These are phyloP conservation scores for Termitomyces sp. DNA, from an alignment of 768 basidiomycete species.

Conservation along the genomic window DNA sequence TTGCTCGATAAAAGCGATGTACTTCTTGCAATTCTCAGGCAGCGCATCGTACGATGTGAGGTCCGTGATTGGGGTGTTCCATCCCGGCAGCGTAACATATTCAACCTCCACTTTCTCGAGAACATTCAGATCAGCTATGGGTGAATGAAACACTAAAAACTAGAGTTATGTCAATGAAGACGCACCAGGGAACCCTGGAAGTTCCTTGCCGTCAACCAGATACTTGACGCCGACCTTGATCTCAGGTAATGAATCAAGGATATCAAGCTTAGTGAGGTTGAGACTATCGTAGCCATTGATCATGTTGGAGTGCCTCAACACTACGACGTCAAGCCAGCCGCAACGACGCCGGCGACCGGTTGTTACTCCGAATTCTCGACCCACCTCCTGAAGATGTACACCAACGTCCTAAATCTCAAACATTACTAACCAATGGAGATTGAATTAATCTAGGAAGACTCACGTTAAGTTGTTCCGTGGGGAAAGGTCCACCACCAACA, in stretches of 20 bases:
- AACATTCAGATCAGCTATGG: slow-evolving; percentile 75
- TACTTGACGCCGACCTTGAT: slow-evolving; percentile 89
- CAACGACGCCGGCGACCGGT: slow-evolving; percentile 91
- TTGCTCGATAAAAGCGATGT: slow-evolving; percentile 82
- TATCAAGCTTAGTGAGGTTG: slow-evolving; percentile 95
- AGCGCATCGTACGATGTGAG: slow-evolving; percentile 63
- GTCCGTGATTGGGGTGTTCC: slow-evolving; percentile 73
- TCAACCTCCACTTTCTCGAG: slow-evolving; percentile 76
- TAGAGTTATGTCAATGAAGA: slow-evolving; percentile 9
- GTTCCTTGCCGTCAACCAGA: slow-evolving; percentile 66
- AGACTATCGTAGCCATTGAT: slow-evolving; percentile 95
- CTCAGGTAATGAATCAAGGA: slow-evolving; percentile 78
- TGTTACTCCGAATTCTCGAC: slow-evolving; percentile 86
- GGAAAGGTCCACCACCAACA: slow-evolving; percentile 98
- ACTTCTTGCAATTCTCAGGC: slow-evolving; percentile 80
- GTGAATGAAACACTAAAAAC: neutral
- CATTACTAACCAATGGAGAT: neutral
- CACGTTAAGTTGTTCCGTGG: slow-evolving; percentile 90
- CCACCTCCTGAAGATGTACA: slow-evolving; percentile 87
- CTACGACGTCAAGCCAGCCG: slow-evolving; percentile 97
- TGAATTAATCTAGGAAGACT: slow-evolving; percentile 17
- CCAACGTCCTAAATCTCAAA: slow-evolving; percentile 57
- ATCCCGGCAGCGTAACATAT: slow-evolving; percentile 88
- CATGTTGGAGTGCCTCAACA: slow-evolving; percentile 84
- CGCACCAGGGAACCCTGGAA: slow-evolving; percentile 84